Conservation (phyloP, 495 filamentous ascomycete species). For the Cladorrhinum samala region DNA sequence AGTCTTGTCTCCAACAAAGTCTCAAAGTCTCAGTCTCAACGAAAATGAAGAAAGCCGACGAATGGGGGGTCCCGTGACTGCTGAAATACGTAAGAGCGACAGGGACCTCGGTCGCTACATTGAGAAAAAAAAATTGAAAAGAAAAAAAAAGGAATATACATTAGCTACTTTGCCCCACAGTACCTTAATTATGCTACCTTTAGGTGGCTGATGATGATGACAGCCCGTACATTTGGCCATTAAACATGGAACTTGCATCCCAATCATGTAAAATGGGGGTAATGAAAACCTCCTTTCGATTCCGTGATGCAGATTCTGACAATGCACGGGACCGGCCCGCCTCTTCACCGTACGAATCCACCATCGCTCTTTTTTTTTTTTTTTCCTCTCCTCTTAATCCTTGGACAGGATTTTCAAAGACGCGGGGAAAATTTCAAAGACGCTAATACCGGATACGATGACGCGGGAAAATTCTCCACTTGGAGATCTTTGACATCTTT, state of each 20-base stretch:
- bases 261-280: conserved; percentile 38
- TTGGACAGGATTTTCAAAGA: too few species aligned
- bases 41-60: neutral
- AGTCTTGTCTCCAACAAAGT: neutral
- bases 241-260: conserved; percentile 14
- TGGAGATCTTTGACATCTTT: neutral
- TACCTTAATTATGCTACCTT: conserved; percentile 2
- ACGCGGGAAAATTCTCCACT: neutral
- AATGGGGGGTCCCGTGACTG: conserved; percentile 24
- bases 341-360: conserved; percentile 10
- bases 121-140: too few species aligned
- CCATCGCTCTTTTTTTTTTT: neutral
- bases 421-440: too few species aligned
- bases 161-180: neutral
- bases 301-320: conserved; percentile 11
- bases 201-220: conserved; percentile 18
- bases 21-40: conserved; percentile 3
- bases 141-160: neutral
- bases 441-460: neutral
- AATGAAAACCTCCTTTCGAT: conserved; percentile 26
- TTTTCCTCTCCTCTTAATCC: too few species aligned
- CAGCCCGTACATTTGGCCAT: conserved; percentile 20
- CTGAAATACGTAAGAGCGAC: conserved; percentile 25
- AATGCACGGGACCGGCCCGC: conserved; percentile 20
- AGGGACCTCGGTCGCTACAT: too few species aligned